These are phyloP conservation scores for Phialophora chinensis DNA, from an alignment of 2,329 filamentous ascomycete species.

Conservation along the genomic window DNA sequence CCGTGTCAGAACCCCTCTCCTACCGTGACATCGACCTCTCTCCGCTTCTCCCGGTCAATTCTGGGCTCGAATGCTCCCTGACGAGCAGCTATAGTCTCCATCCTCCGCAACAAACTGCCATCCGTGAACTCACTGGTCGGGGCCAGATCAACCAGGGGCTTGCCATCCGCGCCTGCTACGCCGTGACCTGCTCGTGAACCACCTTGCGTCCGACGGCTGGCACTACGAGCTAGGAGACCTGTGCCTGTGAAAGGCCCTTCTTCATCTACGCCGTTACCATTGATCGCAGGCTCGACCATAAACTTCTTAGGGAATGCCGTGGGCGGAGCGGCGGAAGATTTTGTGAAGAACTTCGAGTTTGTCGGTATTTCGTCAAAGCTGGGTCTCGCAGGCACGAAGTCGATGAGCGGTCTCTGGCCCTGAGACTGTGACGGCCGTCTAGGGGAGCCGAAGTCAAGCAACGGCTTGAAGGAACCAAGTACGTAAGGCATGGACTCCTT, in stretches of 20 bases:
- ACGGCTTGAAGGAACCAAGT: constrained; percentile 69
- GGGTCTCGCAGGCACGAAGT: constrained; percentile 24
- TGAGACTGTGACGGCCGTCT: constrained; percentile 25
- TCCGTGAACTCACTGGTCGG: constrained; percentile 51
- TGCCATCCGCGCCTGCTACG: constrained; percentile 30
- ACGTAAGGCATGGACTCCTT: constrained; percentile 64
- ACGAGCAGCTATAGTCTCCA: constrained; percentile 39
- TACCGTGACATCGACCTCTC: constrained; percentile 28
- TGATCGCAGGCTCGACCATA: constrained; percentile 14
- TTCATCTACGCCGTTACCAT: constrained; percentile 1
- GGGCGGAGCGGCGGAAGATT: constrained; percentile 15
- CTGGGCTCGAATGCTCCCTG: constrained; percentile 25
- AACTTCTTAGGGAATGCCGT: constrained; percentile 26
- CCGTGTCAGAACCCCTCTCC: constrained; percentile 6
- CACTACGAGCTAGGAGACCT: constrained; percentile 36
- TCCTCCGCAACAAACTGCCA: constrained; percentile 52
- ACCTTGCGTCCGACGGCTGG: constrained; percentile 31
- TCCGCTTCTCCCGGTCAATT: constrained; percentile 34
- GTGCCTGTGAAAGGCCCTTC: constrained; percentile 36
- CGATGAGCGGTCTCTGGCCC: constrained; percentile 26
- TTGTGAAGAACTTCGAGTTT: constrained; percentile 15
- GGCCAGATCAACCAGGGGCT: constrained; percentile 53
- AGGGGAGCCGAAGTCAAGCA: constrained; percentile 63
- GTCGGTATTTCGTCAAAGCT: constrained; percentile 14
- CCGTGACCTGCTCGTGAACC: constrained; percentile 27